Evolutionary conservation across 495 filamentous ascomycete genomes (phyloP), one percentile per base, ranked within the genome.

Genomic region (Cetradonia linearis): DNA sequence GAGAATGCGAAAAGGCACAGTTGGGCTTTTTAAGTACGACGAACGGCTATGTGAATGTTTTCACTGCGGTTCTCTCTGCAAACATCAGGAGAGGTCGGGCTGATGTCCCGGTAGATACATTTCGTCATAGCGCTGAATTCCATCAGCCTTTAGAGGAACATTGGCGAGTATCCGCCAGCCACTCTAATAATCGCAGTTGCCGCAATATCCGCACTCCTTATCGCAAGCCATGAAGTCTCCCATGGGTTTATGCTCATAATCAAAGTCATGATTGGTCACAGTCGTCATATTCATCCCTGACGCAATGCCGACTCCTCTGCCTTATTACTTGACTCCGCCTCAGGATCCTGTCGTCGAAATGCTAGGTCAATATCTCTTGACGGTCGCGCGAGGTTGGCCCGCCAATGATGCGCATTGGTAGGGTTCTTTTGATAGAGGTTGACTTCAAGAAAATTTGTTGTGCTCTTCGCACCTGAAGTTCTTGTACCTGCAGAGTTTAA

Each of bases 401-500:
- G 63, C 71, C 70, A 73, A 66, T 72, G 71, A 64, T 72, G 71
- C 58, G 25, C 62, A 57, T 72, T 73, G 44, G 67, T 62, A 20
- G 72, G 72, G 57, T 74, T 62, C 54, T 71, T 68, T 60, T 72
- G 63, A 58, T 76, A 74, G 30, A 76, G 14, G 61, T 74, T 76
- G 54, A 72, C n/a, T 56, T 62, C 25, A 62, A 62, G n/a, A 61
- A 56, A 62, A 55, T 47, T 62, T 62, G 38, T 56, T 62, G 59
- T 62, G 59, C 33, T 56, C 55, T 62, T 62, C 27, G 36, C 59
- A 62, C 52, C 20, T 62, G 59, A 62, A 62, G 50, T 53, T 60
- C 58, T 62, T 62, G 52, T 62, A 62, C 49, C 49, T 62, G 58
- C 46, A 60, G 58, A n/a, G 9, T 60, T 53, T 52, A 53, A 60